Percentiles rank a stretch among this genome's conserved stretches.
phyloP scores from a whole-genome alignment of 1,284 basidiomycete species.

The Thelephora terrestris region DNA sequence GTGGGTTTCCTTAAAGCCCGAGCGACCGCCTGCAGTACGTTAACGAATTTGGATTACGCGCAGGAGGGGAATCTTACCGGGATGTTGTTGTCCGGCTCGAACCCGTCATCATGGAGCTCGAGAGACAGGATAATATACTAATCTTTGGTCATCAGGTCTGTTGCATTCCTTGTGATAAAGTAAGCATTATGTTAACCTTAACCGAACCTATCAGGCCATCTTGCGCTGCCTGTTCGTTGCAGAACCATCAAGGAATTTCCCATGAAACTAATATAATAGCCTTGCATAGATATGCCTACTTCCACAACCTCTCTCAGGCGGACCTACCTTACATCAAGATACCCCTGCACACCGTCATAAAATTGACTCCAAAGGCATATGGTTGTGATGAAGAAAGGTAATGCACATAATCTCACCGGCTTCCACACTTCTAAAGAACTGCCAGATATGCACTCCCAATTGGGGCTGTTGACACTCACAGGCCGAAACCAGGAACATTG shows the following conservation, averaged over 20 bases:
- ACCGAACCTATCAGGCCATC: slow-evolving; percentile 51
- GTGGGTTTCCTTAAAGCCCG: slow-evolving; percentile 25
- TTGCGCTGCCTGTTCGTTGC: slow-evolving; percentile 71
- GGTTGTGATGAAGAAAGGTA: slow-evolving; percentile 96
- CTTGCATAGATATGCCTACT: slow-evolving; percentile 75
- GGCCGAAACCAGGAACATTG: slow-evolving; percentile 67
- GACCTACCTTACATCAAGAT: slow-evolving; percentile 98
- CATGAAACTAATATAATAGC: not conserved
- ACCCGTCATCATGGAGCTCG: slow-evolving; percentile 98
- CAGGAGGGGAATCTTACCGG: slow-evolving; percentile 87
- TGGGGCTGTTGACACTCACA: slow-evolving; percentile 86
- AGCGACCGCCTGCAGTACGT: not conserved
- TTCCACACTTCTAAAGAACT: not conserved
- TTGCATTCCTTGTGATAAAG: not conserved
- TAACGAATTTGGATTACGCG: not conserved
- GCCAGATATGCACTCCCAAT: slow-evolving; percentile 77
- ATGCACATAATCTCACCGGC: not conserved
- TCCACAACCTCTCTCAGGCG: slow-evolving; percentile 85
- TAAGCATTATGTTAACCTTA: slow-evolving; percentile 2
- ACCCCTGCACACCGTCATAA: slow-evolving; percentile 94
- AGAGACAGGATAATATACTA: slow-evolving; percentile 94
- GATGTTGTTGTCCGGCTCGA: slow-evolving; percentile 95
- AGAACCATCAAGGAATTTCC: not conserved
- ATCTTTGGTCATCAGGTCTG: slow-evolving; percentile 90
- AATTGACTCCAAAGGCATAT: slow-evolving; percentile 96